Conservation (phyloP, 2,329 filamentous ascomycete species). For the Rasamsonia emersonii region DNA sequence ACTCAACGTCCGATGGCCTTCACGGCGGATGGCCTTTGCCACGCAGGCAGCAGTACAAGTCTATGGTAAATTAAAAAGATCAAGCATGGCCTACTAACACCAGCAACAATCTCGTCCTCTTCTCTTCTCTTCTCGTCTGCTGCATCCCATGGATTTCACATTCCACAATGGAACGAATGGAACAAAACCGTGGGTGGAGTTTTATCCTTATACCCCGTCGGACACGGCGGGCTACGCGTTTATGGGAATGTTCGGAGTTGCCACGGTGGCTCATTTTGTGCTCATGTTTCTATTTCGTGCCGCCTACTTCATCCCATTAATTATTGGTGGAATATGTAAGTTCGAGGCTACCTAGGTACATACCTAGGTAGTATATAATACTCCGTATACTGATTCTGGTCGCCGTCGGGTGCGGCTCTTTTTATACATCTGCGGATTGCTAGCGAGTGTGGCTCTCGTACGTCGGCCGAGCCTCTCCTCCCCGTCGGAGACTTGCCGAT, state of each 20-base stretch:
- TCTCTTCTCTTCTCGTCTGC: background rate
- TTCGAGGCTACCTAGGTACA: too few relatives aligned
- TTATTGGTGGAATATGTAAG: constrained; percentile 31
- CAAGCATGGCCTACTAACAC: constrained; percentile 1
- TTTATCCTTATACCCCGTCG: constrained; percentile 30
- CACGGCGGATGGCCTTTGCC: background rate
- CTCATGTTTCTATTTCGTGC: constrained; percentile 23
- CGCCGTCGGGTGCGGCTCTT: too few relatives aligned
- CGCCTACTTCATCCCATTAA: constrained; percentile 29
- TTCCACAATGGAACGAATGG: constrained; percentile 24
- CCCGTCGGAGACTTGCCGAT: too few relatives aligned
- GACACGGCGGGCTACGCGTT: constrained; percentile 27
- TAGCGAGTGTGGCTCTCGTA: too few relatives aligned
- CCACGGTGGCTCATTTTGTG: constrained; percentile 21
- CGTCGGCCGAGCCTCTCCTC: too few relatives aligned
- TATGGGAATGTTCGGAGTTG: constrained; percentile 24
- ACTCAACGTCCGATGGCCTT: too few relatives aligned
- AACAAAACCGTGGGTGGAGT: constrained; percentile 22
- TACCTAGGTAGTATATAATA: too few relatives aligned
- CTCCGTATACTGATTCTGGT: too few relatives aligned
- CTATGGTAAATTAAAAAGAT: constrained; percentile 1
- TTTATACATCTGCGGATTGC: too few relatives aligned
- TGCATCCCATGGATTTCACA: constrained; percentile 21
- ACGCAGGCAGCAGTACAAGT: background rate
- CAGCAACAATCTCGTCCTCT: background rate